Evolutionary conservation across 176 grass and related monocot species (phyloP), one percentile per base, ranked within the genome.

Genomic region (Oryza brachyantha): DNA sequence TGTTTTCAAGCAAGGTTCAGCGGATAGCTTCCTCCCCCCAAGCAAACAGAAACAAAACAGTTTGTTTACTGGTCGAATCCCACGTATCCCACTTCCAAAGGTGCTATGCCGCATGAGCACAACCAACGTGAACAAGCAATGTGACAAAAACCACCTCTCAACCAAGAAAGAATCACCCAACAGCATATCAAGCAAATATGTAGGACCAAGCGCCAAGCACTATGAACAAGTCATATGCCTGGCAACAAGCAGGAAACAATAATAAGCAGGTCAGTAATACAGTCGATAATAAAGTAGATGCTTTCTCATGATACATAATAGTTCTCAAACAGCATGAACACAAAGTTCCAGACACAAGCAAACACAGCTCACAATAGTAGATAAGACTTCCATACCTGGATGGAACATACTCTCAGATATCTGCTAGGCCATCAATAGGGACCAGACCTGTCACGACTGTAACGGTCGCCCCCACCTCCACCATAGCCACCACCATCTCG

Each of bases 371-470:
- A 36, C 57, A 55, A 36, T 77, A 78, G 60, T 48, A 89, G 72
- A 81, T 85, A 85, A 43, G n/a, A 58, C 67, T 60, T 81, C 27
- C 82, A 77, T 89, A 89, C 82, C 87, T 89, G 87, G 58, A 89
- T 59, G 77, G 67, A 70, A 81, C 71, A 65, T 21, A 89, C 36
- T 84, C 67, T 80, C 40, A 28, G 1, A 58, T 76, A 80, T 55
- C 19, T 54, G 41, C 17, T 42, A 24, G 70, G 70, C 37, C 63
- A 80, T 91, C 81, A 86, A 62, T 93, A 93, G 26, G 91, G 91
- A 43, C 88, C 88, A 37, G 91, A 91, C 61, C 91, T 73, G 77
- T 93, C 85, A 80, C 85, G 79, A 80, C 24, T 84, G 80, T 91
- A 91, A 46, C 87, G 84, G 19, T 90, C 91, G 4, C 87, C 87